Percentiles rank a stretch among this genome's conserved stretches.
Conservation (phyloP, 768 basidiomycete species). For the Leccinum broughii region DNA sequence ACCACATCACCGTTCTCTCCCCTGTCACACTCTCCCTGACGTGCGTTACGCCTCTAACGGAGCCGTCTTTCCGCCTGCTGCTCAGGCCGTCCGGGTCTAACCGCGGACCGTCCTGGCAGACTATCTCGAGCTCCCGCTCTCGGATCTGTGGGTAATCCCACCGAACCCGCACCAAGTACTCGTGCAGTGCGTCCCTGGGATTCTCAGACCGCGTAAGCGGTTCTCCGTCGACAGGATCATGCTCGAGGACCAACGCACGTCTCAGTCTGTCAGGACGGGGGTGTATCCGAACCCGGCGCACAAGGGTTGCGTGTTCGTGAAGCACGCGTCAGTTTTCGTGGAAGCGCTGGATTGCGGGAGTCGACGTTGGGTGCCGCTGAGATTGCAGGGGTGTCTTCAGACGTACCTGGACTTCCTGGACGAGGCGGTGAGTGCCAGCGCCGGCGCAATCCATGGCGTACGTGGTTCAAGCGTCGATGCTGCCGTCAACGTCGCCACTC, state of each 20-base stretch:
- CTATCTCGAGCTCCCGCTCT: background rate
- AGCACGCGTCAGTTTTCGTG: constrained; percentile 62
- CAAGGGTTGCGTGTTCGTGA: constrained; percentile 22
- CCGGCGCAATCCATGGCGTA: background rate
- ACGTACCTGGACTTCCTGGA: constrained; percentile 67
- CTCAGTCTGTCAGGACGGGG: constrained; percentile 37
- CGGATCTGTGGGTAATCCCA: constrained; percentile 13
- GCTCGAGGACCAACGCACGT: background rate
- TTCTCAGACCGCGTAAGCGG: constrained; percentile 29
- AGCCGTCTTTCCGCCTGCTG: background rate
- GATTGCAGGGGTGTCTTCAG: constrained; percentile 56
- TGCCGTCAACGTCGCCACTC: background rate
- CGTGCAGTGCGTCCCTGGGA: constrained; percentile 29
- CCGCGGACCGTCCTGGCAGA: background rate
- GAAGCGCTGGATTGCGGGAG: constrained; percentile 55
- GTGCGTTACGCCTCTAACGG: constrained; percentile 22
- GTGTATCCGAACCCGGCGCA: constrained; percentile 36
- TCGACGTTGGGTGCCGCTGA: constrained; percentile 35
- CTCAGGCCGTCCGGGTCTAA: background rate
- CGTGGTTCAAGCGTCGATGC: background rate
- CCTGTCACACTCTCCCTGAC: constrained; percentile 17
- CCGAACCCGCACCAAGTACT: constrained; percentile 26
- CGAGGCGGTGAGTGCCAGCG: background rate
- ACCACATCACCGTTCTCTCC: no score
- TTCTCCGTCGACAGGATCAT: constrained; percentile 11